Evolutionary conservation across 345 rosid genomes (phyloP), one percentile per base, ranked within the genome.

Genomic region (Geranium brycei): DNA sequence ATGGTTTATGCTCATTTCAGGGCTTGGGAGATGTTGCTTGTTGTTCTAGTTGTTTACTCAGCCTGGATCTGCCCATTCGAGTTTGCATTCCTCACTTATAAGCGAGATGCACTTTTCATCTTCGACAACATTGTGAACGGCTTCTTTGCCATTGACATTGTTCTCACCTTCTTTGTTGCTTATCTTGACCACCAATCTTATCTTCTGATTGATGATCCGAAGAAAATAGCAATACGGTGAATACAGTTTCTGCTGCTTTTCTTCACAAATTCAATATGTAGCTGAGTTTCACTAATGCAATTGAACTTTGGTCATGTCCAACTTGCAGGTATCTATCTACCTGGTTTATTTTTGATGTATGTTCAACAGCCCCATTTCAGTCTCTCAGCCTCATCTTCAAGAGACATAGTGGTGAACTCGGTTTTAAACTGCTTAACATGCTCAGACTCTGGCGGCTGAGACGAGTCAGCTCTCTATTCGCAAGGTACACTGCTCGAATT

Each of bases 381-480:
- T 73, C 85, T 19, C 23, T 89, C 61, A 84, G 84, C 61, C 79
- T 86, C 35, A 63, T 93, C 64, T 71, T 87, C 82, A 80, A 82
- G 58, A 76, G 82, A 66, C 75, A 89, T 59, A 75, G 83, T 41
- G 80, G 85, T 57, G 91, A 80, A 69, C 69, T 89, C 7, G 86
- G 96, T 15, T 76, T 87, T 64, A 80, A 84, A 67, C 67, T 87
- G 51, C 99, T 93, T 40, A 89, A 79, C 75, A 93, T 89, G 97
- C 95, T 93, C 51, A 78, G 99, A 69, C 84, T 93, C 76, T 93
- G 99, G 99, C 95, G 99, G 67, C 85, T 93, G 12, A 72, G 99
- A 74, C 76, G 97, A 73, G 99, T 93, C 76, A 93, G 97, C 77
- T 81, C 96, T 19, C 77, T 93, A 17, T 93, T 89, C 65, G 96